Percentiles rank a stretch among this genome's conserved stretches.
phyloP scores from a whole-genome alignment of 345 rosid species.

The Mangifera indica region DNA sequence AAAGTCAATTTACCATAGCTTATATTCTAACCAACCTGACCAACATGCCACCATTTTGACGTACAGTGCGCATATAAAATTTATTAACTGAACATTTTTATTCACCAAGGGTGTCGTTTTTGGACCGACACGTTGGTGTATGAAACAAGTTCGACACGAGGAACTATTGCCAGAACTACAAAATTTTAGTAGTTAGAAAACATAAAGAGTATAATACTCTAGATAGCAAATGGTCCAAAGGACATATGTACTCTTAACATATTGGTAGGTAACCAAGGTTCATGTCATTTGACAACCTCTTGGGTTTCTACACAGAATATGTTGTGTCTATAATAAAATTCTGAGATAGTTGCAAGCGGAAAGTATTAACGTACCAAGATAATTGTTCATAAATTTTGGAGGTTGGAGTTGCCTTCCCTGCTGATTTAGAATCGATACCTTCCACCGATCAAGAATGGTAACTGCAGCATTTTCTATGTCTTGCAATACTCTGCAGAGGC shows the following conservation, averaged over 20 bases:
- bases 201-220: not conserved
- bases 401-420: conserved; percentile 62
- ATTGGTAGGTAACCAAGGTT: not conserved
- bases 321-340: not conserved
- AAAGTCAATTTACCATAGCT: not conserved
- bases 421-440: conserved; percentile 56
- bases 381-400: conserved; percentile 83
- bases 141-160: not conserved
- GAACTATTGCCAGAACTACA: not conserved
- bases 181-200: too few species aligned
- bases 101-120: not conserved
- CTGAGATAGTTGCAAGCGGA: conserved; percentile 2
- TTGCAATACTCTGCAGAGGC: conserved; percentile 63
- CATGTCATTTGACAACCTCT: not conserved
- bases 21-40: not conserved
- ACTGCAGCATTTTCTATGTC: conserved; percentile 83
- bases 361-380: conserved; percentile 57
- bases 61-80: not conserved
- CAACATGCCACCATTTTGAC: not conserved
- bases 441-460: conserved; percentile 91
- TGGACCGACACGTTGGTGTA: not conserved
- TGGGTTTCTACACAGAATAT: not conserved
- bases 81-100: not conserved
- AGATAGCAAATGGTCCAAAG: not conserved
- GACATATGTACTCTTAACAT: not conserved